Evolutionary conservation across 2,329 filamentous ascomycete species (phyloP), one percentile per base, ranked within the genome.

Genomic region (Cryphonectria parasitica): DNA sequence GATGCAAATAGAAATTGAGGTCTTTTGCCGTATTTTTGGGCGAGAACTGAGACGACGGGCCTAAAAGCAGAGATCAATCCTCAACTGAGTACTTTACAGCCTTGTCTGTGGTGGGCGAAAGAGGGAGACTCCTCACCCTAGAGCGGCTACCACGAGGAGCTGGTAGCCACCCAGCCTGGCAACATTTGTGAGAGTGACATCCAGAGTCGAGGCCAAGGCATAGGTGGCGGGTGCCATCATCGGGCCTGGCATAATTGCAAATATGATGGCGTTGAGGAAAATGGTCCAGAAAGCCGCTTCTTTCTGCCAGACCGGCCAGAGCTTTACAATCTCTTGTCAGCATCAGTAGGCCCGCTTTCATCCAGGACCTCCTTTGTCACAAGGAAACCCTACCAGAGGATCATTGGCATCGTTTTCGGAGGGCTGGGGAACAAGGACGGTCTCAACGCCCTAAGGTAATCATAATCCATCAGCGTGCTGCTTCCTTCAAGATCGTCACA

Each of bases 11-110:
- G 75, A 67, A 79, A 79, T 62, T 79, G 77, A 0, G 78, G 78
- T 0, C 78, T 75, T 64, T 80, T 80, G 2, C 78, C 78, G 64
- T 78, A 80, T 63, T 79, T 80, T 49, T 78, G 76, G 2, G 77
- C 78, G 22, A 79, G 73, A 1, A 79, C 76, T 11, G 77, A 80
- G 11, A 80, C 78, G 8, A 79, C 4, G 6, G 70, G 70, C 19
- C 70, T 72, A 22, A 7, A 39, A 25, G 5, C 2, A 34, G 11
- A 34, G 34, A 34, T 31, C 11, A 17, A 2, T 0, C 8, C 25
- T 58, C 28, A 34, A 34, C 13, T 58, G 8, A 66, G 64, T 66
- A 6, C 8, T 13, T 39, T 61, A 7, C 19, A 22, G 15, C 58
- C 22, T 34, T 5, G 34, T 61, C 39, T 39, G 19, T 25, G 6